Conservation (phyloP, 768 basidiomycete species). For the Mycena maculata region DNA sequence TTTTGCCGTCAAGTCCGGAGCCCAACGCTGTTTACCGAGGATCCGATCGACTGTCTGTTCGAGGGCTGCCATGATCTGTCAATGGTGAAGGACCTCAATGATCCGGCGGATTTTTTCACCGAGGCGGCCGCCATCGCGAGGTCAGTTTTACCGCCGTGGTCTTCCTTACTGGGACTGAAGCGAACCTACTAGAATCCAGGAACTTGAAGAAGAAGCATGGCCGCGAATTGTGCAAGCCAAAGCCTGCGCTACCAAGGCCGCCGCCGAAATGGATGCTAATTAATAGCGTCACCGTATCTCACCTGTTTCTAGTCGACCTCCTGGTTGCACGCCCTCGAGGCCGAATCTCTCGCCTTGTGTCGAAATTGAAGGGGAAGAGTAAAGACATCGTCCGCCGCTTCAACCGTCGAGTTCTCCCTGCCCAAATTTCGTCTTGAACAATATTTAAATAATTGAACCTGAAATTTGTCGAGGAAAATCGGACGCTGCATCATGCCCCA, state of each 20-base stretch:
- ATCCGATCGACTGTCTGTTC: not conserved
- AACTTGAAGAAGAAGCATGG: not conserved
- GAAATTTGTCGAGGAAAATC: too few relatives aligned
- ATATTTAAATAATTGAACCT: too few relatives aligned
- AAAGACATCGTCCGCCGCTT: not conserved
- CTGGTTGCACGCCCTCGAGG: not conserved
- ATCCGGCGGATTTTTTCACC: slow-evolving; percentile 3
- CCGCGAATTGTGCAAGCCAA: not conserved
- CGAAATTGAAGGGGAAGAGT: not conserved
- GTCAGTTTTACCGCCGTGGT: not conserved
- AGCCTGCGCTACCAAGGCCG: not conserved
- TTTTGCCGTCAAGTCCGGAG: slow-evolving; percentile 6
- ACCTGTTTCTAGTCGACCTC: not conserved
- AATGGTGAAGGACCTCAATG: not conserved
- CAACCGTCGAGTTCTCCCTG: not conserved
- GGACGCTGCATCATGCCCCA: too few relatives aligned
- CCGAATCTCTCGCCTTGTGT: not conserved
- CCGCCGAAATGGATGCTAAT: not conserved
- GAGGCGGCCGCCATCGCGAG: not conserved
- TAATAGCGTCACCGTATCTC: not conserved
- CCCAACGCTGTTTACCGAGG: not conserved
- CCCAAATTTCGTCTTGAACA: not conserved
- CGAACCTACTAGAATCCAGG: not conserved
- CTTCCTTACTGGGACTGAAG: too few relatives aligned
- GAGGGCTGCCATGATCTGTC: not conserved